Evolutionary conservation across 1,284 basidiomycete genomes (phyloP), one percentile per base, ranked within the genome.

Genomic region (Austroboletus novae-zelandiae): DNA sequence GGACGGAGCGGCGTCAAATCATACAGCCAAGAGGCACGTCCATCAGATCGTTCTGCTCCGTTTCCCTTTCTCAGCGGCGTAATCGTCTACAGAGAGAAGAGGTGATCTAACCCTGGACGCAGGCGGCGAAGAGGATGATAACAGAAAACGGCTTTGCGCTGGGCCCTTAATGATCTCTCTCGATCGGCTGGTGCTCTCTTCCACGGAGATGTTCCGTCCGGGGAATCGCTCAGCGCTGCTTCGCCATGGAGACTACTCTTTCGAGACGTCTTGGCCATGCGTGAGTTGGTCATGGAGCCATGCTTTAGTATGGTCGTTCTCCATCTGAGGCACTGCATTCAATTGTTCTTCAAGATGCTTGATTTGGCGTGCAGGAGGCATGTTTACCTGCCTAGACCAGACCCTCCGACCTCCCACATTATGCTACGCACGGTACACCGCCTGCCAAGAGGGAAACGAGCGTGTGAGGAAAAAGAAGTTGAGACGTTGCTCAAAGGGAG

Each of bases 361-460:
- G 37, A 53, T 54, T 41, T 51, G 42, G 46, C 47, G 39, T 34
- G 46, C 34, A 50, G 18, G 49, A 56, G 51, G 52, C 47, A 41
- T 47, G 53, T 60, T 49, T 51, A 85, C 62, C 47, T 48, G 87
- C 89, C 74, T 92, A 84, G 65, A 81, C 72, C n/a, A 91, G 73
- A 10, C 91, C 45, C 36, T 50, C 89, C 62, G 84, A 83, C 57
- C 78, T 79, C 70, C 92, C 91, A 71, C 92, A 92, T 84, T 84
- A 91, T 30, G 74, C 71, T 46, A 90, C 69, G 67, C 91, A 91
- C 11, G 77, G 78, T 14, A 88, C 71, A 47, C 91, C 89, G 23
- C 87, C 86, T 23, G 81, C 57, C 59, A 89, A 86, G 5, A 86
- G 86, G 80, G 84, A 45, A 44, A 47, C 40, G 36, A 53, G 34